Percentiles rank a stretch among this genome's conserved stretches.
These are phyloP conservation scores for Linum lewisii DNA, from an alignment of 345 rosid genomes.

Conservation along the genomic window DNA sequence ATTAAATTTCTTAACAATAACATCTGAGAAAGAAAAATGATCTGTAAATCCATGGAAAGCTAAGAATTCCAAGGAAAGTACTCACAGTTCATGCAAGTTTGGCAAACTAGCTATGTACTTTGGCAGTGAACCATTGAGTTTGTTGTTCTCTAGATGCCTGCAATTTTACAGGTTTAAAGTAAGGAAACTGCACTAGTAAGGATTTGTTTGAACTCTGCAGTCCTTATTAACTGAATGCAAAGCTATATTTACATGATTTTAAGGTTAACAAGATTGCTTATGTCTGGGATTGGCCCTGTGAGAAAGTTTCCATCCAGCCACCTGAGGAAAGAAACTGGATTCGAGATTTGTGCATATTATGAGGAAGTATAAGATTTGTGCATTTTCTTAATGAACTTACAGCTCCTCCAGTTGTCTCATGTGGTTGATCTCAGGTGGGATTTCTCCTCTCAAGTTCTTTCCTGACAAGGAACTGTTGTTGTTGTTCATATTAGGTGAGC, in stretches of 20 bases:
- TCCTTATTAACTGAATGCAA: not conserved
- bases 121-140: slow-evolving; percentile 68
- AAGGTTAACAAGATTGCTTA: slow-evolving; percentile 66
- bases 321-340: slow-evolving; percentile 31
- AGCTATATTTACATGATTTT: slow-evolving; percentile 48
- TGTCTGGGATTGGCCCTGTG: slow-evolving; percentile 62
- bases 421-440: slow-evolving; percentile 50
- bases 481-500: slow-evolving; percentile 16
- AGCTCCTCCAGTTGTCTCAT: slow-evolving; percentile 65
- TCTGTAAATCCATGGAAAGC: not conserved
- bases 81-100: slow-evolving; percentile 72
- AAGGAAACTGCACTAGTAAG: slow-evolving; percentile 13
- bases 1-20: too few relatives aligned
- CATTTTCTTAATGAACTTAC: slow-evolving; percentile 36
- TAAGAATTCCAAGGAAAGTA: slow-evolving; percentile 8
- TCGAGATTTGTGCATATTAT: not conserved
- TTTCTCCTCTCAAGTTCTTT: slow-evolving; percentile 50
- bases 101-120: slow-evolving; percentile 54
- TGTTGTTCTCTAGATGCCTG: slow-evolving; percentile 94
- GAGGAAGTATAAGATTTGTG: not conserved
- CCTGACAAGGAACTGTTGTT: slow-evolving; percentile 57
- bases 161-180: slow-evolving; percentile 13
- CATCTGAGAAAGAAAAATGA: not conserved
- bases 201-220: not conserved
- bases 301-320: slow-evolving; percentile 76